phyloP scores from a whole-genome alignment of 306 rosid genomes.

The apple (Malus domestica) region ASM211411v1 NC_041794.1:33648501-33649000 shows the following conservation, averaged over 20 bases:
- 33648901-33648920: background rate
- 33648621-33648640: constrained; percentile 46
- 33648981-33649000: background rate
- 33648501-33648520: background rate
- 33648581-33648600: background rate
- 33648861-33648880: background rate
- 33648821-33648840: background rate
- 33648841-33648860: background rate
- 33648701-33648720: constrained; percentile 59
- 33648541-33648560: background rate
- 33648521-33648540: background rate
- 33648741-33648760: constrained; percentile 60
- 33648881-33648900: background rate
- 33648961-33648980: background rate
- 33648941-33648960: background rate
- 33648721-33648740: constrained; percentile 62
- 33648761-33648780: constrained; percentile 39
- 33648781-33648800: constrained; percentile 20
- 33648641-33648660: constrained; percentile 49
- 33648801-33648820: constrained; percentile 4
- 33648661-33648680: constrained; percentile 53
- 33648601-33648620: background rate
- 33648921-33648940: background rate
- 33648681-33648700: constrained; percentile 43
- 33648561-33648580: background rate